A percentile compares a stretch with the other conserved stretches of the same genome.
These are phyloP conservation scores for Strigomonas culicis DNA, from an alignment of 208 protist genomes.

Conservation along the genomic window DNA sequence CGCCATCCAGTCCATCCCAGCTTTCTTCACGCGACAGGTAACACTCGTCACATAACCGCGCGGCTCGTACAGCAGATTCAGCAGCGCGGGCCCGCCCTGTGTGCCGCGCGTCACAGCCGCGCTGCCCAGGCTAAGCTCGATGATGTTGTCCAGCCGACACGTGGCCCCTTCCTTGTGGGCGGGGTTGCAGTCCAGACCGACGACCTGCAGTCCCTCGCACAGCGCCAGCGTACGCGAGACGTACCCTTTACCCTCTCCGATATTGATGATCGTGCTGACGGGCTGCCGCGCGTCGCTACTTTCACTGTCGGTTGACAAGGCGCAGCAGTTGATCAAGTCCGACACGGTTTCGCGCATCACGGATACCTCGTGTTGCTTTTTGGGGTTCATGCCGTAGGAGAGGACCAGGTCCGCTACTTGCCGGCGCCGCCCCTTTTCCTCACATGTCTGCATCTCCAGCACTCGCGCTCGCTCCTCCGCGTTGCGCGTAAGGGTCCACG, in stretches of 20 bases:
- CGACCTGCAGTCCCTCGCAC: slow-evolving; percentile 69
- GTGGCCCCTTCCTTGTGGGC: slow-evolving; percentile 68
- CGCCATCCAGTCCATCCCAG: slow-evolving; percentile 39
- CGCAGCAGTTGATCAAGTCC: slow-evolving; percentile 56
- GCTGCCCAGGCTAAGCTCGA: slow-evolving; percentile 41
- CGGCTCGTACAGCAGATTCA: slow-evolving; percentile 76
- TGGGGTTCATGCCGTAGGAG: slow-evolving; percentile 67
- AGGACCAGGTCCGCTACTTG: slow-evolving; percentile 58
- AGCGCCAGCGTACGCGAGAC: slow-evolving; percentile 76
- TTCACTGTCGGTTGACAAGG: neutral
- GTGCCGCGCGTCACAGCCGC: slow-evolving; percentile 12
- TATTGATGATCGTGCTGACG: slow-evolving; percentile 75
- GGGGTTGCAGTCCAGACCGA: slow-evolving; percentile 90
- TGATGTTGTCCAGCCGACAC: slow-evolving; percentile 51
- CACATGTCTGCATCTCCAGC: neutral
- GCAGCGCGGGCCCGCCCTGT: slow-evolving; percentile 19
- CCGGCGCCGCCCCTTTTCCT: neutral
- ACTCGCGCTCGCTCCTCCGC: neutral
- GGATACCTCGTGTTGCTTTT: slow-evolving; percentile 87
- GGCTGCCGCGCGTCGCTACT: neutral
- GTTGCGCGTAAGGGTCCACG: slow-evolving; percentile 26
- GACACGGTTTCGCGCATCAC: slow-evolving; percentile 67
- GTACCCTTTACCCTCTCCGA: slow-evolving; percentile 92
- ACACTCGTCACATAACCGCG: slow-evolving; percentile 68
- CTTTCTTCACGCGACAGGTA: slow-evolving; percentile 44